Evolutionary conservation across 2,329 filamentous ascomycete genomes (phyloP), one percentile per base, ranked within the genome.

Genomic region (Chrysoporthe deuterocubensis): DNA sequence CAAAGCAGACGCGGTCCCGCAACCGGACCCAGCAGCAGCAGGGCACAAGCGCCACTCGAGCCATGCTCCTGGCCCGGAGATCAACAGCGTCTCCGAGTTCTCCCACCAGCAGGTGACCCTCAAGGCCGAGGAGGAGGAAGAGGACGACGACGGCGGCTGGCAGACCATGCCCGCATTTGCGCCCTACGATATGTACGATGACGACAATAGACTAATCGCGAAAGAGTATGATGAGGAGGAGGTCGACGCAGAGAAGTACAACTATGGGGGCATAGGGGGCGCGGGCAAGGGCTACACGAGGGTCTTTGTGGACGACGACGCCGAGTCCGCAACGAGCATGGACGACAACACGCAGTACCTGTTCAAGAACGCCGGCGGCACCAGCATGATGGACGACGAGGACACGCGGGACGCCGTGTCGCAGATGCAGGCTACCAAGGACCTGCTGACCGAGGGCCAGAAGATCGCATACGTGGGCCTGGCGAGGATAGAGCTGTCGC

Each of bases 331-430:
- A 61, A 99, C 94, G 3, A 98, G 95, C 80, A 89, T 99, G 89
- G 96, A 99, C 76, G 96, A 99, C 67, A 95, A 98, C 75, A 99
- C 96, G 0, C 90, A 94, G 66, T 99, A 99, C 77, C 85, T 99
- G 3, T 99, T 99, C 83, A 95, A 93, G 72, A 90, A 93, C 69
- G 80, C 84, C 16, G 84, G 84, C 65, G 85, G 82, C 57, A 90
- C 85, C 2, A 85, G 81, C 74, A 87, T 85, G 68, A 83, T 83
- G 32, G 90, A 89, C 48, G 87, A 90, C 62, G 94, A 97, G 34
- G 93, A 96, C 65, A 89, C 92, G 68, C 88, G 94, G 64, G 96
- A 98, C 78, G 89, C 94, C 4, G 81, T 97, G 52, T 90, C 91
- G 61, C 96, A 99, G 78, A 91, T 99, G 85, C 92, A 98, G 78